Evolutionary conservation across 2,329 filamentous ascomycete species (phyloP).

Genomic region (Ceratocystis eucalypticola): DNA sequence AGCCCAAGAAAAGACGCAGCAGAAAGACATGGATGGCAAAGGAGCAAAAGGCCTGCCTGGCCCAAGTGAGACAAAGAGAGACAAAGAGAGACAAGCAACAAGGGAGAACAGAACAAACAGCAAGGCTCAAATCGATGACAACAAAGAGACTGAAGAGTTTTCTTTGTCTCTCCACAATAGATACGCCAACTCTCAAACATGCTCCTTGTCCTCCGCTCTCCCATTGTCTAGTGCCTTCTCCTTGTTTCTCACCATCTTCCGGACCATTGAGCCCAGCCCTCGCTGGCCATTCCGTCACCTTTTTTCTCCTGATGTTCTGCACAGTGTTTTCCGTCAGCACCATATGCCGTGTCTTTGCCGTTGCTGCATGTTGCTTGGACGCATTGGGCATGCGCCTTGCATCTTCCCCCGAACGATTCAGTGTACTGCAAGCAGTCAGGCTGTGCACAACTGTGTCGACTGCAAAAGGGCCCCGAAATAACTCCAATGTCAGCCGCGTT

Average conservation of each 20-base stretch:
- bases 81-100: no score
- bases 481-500: not conserved
- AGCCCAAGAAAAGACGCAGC: not conserved
- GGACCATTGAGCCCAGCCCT: slow-evolving; percentile 9
- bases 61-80: no score
- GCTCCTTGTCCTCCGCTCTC: no score
- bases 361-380: not conserved
- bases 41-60: no score
- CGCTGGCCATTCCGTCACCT: not conserved
- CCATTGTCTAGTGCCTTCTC: not conserved
- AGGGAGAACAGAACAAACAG: no score
- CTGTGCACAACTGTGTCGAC: not conserved
- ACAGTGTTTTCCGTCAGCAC: slow-evolving; percentile 1
- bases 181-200: no score
- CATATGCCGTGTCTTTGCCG: not conserved
- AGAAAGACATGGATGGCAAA: no score
- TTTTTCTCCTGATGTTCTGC: not conserved
- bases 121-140: no score
- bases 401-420: not conserved
- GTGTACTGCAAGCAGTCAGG: slow-evolving; percentile 4
- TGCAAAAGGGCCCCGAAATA: slow-evolving; percentile 1
- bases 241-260: slow-evolving; percentile 1
- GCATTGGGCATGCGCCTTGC: not conserved
- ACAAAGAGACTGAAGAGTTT: no score
- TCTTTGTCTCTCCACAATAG: no score